Evolutionary conservation across 164 flowering plant genomes (phyloP), one percentile per base, ranked within the genome.

Genomic region (Macadamia tetraphylla): DNA sequence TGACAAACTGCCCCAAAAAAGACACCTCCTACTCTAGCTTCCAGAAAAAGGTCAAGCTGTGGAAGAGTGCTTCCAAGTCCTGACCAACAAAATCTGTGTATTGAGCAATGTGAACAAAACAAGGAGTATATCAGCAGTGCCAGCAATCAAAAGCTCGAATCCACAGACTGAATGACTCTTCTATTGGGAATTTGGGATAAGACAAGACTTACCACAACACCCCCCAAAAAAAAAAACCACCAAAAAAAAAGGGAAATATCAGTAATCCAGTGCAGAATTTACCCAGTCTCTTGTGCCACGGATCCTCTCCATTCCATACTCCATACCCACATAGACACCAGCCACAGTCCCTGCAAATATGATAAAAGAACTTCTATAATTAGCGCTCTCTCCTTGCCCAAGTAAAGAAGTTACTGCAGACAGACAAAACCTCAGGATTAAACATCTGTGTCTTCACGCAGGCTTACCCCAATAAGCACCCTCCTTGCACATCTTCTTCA

Each of bases 241-340:
- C 1, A 35, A 23, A 23, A 23, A 23, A 23, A 23, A 23, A 23
- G 23, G 23, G 0, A 35, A 35, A 35, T 5, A 35, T 9, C 49
- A 61, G 69, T 1, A 65, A 58, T 53, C 46, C 23, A 53, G 46
- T 9, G 31, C 51, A 68, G 57, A 67, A 70, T n/a, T 75, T 92
- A 93, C 98, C 96, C 96, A 93, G 71, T 93, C 97, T 62, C 79
- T 83, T 55, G 84, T 85, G 62, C 92, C 95, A 67, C 98, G 94
- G 44, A 89, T 58, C 71, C 84, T 85, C 74, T 82, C 90, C 32
- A 79, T 73, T 18, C 96, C 96, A 73, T 89, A 89, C 77, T 91
- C 95, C 86, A 87, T 82, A 71, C 97, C 97, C 13, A 86, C 90
- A 70, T 93, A 93, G 1, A 88, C 83, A 72, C 98, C 97, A 78